Evolutionary conservation across 768 basidiomycete species (phyloP).

Genomic region (Neoboletus magnificus): DNA sequence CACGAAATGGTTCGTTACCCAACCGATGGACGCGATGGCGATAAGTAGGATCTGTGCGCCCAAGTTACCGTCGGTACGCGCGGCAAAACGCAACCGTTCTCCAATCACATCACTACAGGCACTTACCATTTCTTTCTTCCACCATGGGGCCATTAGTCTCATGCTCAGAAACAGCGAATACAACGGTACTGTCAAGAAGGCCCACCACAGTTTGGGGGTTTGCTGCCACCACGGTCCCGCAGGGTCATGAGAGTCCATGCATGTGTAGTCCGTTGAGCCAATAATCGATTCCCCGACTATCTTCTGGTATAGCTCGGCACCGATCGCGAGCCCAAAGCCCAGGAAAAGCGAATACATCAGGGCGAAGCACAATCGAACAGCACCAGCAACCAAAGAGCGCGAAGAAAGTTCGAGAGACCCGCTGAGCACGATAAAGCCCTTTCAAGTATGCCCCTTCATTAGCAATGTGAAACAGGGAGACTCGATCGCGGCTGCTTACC

Average conservation of each 20-base stretch:
- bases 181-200: constrained; percentile 69
- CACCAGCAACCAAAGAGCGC: constrained; percentile 79
- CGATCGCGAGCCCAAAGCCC: constrained; percentile 81
- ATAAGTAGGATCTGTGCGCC: constrained; percentile 46
- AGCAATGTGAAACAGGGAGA: background rate
- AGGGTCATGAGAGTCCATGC: constrained; percentile 51
- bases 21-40: constrained; percentile 62
- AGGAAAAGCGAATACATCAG: constrained; percentile 76
- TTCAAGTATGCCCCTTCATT: constrained; percentile 1
- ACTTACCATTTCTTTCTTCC: constrained; percentile 54
- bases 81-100: background rate
- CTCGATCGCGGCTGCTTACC: constrained; percentile 34
- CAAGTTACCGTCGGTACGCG: background rate
- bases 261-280: constrained; percentile 59
- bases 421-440: constrained; percentile 66
- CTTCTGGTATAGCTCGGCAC: constrained; percentile 62
- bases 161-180: constrained; percentile 65
- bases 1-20: constrained; percentile 73
- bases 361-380: constrained; percentile 77
- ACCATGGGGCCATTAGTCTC: constrained; percentile 59
- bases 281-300: constrained; percentile 47
- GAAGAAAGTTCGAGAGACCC: constrained; percentile 79
- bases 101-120: background rate
- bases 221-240: constrained; percentile 69
- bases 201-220: constrained; percentile 72